Percentiles rank a stretch among this genome's conserved stretches.
These are phyloP conservation scores for Fusarium verticillioides DNA, from an alignment of 2,329 filamentous ascomycete species.

Conservation along the genomic window DNA sequence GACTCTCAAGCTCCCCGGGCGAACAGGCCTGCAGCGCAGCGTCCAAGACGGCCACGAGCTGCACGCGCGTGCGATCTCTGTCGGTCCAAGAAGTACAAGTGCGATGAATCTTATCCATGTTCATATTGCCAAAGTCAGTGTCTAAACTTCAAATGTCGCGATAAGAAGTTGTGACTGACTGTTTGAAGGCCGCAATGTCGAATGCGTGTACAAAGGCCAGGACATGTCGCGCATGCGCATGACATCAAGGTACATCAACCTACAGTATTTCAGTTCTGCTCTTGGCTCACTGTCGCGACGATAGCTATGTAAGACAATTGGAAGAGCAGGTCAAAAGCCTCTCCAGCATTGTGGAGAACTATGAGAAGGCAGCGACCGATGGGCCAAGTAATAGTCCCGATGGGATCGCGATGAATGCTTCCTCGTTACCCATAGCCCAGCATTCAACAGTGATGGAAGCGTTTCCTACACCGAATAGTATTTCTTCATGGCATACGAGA, in stretches of 20 bases:
- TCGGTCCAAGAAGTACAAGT: neutral
- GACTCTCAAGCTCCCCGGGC: accelerated
- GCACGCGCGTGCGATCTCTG: neutral
- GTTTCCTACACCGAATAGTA: neutral
- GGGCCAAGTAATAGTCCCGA: neutral
- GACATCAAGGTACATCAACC: neutral
- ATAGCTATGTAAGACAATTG: neutral
- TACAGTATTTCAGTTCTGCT: no score
- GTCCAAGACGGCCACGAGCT: neutral
- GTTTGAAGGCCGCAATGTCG: neutral
- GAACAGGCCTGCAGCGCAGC: neutral
- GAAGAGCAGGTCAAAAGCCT: neutral
- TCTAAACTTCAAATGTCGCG: neutral
- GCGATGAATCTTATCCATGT: neutral
- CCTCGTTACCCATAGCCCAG: neutral
- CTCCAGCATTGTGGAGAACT: neutral
- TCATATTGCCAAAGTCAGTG: neutral
- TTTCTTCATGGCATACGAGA: neutral
- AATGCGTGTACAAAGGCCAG: neutral
- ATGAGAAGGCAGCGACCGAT: neutral
- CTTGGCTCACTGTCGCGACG: neutral
- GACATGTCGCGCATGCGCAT: neutral
- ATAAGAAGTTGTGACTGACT: neutral
- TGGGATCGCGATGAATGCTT: neutral
- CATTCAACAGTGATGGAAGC: neutral